Base-by-base conservation (phyloP, 2,329 filamentous ascomycete genomes). In the Paraphaeosphaeria minitans region DNA sequence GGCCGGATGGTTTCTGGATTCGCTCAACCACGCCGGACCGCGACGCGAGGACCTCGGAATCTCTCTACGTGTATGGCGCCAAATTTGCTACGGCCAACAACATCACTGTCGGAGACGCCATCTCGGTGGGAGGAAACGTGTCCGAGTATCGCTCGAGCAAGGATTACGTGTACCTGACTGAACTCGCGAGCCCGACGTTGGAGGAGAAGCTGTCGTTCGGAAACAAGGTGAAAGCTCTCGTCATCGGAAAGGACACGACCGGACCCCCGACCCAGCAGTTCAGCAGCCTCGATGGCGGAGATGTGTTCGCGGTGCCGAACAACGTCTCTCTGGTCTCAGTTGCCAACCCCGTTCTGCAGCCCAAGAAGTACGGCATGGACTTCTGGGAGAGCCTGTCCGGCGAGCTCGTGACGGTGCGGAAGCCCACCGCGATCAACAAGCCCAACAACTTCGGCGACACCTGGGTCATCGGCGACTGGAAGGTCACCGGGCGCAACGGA, bases 341-440 rank as follows among this genome's bases (percentile, higher is more conserved):
- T 6, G 78, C 71, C 35, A 91, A 91, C 70, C 88, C 88, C 0
- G 77, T 78, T 14, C 80, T 91, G 41, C 73, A 88, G 60, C 88
- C 88, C 1, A 76, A 78, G 22, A 76, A 79, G 43, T 91, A 87
- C 67, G 89, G 89, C 2, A 78, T 91, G 31, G 89, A 91, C 72
- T 92, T 91, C 70, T 91, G 89, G 89, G 87, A 91, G 81, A 87
- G 84, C 61, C 75, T 91, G 58, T 81, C 79, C 55, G 89, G 88
- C 29, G 87, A 91, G 74, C 79, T 90, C 8, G 88, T 92, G 14
- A 89, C 85, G 0, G 77, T 91, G 48, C 81, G 80, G 64, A 81
- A 77, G 47, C 84, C 86, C 1, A 81, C 78, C 13, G 86, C 85
- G 45, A 75, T 90, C 47, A 80, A 82, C 52, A 84, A 84, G 56